phyloP scores from a whole-genome alignment of 805 yeast species.

The Candida pseudofarinosa region DNA sequence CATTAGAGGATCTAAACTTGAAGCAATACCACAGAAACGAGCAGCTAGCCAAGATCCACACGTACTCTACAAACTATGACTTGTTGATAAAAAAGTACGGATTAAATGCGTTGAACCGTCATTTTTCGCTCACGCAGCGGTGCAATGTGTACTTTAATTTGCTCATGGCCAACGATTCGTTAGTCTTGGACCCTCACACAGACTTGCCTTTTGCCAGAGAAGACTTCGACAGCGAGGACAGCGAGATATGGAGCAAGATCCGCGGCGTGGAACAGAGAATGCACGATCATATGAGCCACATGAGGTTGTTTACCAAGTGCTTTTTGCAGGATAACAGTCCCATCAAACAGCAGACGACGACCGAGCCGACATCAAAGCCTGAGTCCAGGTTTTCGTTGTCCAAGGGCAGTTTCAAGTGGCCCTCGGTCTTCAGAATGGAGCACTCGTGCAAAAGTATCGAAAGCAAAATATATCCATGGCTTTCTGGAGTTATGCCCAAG shows the following conservation, averaged over 20 bases:
- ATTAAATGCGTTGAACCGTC: slow-evolving; percentile 7
- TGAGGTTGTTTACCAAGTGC: slow-evolving; percentile 22
- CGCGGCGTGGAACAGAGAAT: slow-evolving; percentile 17
- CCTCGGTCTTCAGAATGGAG: not conserved
- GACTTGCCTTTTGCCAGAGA: slow-evolving; percentile 12
- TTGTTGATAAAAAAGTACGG: not conserved
- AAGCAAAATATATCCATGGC: slow-evolving; percentile 20
- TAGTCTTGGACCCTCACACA: slow-evolving; percentile 12
- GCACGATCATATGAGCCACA: slow-evolving; percentile 21
- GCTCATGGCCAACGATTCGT: slow-evolving; percentile 5
- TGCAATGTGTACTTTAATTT: slow-evolving; percentile 22
- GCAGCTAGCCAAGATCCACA: not conserved
- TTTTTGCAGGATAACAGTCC: slow-evolving; percentile 9
- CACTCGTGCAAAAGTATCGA: slow-evolving; percentile 10
- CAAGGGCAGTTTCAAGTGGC: not conserved
- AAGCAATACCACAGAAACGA: not conserved
- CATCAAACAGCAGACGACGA: not conserved
- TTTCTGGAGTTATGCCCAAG: slow-evolving; percentile 17
- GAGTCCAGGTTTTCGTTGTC: not conserved
- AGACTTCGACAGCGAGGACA: slow-evolving; percentile 9
- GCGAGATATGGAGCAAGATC: slow-evolving; percentile 13
- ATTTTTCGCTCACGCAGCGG: slow-evolving; percentile 10
- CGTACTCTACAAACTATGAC: slow-evolving; percentile 4
- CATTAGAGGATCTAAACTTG: not conserved
- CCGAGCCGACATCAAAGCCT: not conserved